These are phyloP conservation scores for Karstenula rhodostoma DNA, from an alignment of 2,329 filamentous ascomycete species.

Conservation along the genomic window DNA sequence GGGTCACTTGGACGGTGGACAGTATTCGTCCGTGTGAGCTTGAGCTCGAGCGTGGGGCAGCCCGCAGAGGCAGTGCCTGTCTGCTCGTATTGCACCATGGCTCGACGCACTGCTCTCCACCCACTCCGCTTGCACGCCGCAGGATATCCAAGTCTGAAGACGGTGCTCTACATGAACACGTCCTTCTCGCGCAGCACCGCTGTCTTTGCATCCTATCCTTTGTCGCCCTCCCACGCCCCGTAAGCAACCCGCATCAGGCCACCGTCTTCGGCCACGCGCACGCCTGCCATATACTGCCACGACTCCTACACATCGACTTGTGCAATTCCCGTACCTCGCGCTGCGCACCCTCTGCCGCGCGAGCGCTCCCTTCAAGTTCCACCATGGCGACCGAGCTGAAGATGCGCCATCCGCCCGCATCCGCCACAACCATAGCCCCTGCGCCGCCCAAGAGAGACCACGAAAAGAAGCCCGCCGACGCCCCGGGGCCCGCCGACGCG, in stretches of 20 bases:
- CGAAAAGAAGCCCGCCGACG: slow-evolving; percentile 19
- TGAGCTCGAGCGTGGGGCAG: background rate
- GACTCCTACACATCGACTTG: slow-evolving; percentile 2
- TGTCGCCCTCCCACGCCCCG: background rate
- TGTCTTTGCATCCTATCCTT: background rate
- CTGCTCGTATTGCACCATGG: background rate
- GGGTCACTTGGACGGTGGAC: too few relatives aligned
- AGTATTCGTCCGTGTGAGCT: slow-evolving; percentile 8
- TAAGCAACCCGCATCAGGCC: slow-evolving; percentile 6
- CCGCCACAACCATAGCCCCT: slow-evolving; percentile 30
- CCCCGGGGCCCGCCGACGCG: slow-evolving; percentile 16
- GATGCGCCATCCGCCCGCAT: slow-evolving; percentile 42
- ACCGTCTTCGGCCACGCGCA: slow-evolving; percentile 9
- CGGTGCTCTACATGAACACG: background rate
- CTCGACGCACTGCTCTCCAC: background rate
- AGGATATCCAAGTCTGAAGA: background rate
- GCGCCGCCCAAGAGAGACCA: slow-evolving; percentile 15
- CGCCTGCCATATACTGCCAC: slow-evolving; percentile 17
- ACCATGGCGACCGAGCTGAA: slow-evolving; percentile 41
- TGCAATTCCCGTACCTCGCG: background rate
- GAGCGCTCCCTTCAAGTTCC: slow-evolving; percentile 18
- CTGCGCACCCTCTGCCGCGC: slow-evolving; percentile 6
- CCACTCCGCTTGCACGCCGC: slow-evolving; percentile 2
- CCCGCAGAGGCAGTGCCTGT: slow-evolving; percentile 1
- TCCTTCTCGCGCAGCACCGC: background rate